These are phyloP conservation scores for Naganishia vaughanmartiniae DNA, from an alignment of 768 basidiomycete species.

Conservation along the genomic window DNA sequence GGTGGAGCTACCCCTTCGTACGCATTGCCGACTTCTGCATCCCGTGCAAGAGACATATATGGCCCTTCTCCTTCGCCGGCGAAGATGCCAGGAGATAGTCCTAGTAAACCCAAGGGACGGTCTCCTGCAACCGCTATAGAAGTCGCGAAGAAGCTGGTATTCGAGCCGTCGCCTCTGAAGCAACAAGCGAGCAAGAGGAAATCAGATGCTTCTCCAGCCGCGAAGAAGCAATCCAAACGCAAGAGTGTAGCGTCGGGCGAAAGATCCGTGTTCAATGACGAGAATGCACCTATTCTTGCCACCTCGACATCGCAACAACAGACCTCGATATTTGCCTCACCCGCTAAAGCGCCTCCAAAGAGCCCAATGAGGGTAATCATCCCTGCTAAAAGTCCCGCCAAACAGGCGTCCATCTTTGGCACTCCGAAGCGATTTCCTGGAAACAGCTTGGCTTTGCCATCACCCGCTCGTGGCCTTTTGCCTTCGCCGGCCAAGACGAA, in stretches of 20 bases:
- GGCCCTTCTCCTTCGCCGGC: constrained; percentile 46
- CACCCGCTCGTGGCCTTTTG: constrained; percentile 26
- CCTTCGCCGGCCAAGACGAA: constrained; percentile 14
- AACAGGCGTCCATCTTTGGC: constrained; percentile 20
- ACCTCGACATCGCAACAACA: neutral
- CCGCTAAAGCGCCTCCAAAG: constrained; percentile 4
- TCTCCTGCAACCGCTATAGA: constrained; percentile 46
- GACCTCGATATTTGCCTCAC: constrained; percentile 7
- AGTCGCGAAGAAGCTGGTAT: constrained; percentile 48
- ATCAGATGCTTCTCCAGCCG: neutral
- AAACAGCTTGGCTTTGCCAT: constrained; percentile 19
- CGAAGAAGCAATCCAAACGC: constrained; percentile 4
- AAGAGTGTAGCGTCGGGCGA: constrained; percentile 5
- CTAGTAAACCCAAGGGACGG: constrained; percentile 35
- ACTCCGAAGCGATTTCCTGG: constrained; percentile 17
- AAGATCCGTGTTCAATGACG: constrained; percentile 12
- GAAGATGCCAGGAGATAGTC: constrained; percentile 31
- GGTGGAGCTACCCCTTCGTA: constrained; percentile 19
- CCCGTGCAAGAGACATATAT: constrained; percentile 45
- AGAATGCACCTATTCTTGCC: neutral
- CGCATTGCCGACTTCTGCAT: constrained; percentile 28
- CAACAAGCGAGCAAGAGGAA: constrained; percentile 25
- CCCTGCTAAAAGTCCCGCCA: constrained; percentile 14
- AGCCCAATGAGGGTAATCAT: constrained; percentile 22
- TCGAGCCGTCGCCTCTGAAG: constrained; percentile 28